phyloP scores from a whole-genome alignment of 371 early-diverging fungal genomes.

The Amoeboaphelidium protococcarum region DNA sequence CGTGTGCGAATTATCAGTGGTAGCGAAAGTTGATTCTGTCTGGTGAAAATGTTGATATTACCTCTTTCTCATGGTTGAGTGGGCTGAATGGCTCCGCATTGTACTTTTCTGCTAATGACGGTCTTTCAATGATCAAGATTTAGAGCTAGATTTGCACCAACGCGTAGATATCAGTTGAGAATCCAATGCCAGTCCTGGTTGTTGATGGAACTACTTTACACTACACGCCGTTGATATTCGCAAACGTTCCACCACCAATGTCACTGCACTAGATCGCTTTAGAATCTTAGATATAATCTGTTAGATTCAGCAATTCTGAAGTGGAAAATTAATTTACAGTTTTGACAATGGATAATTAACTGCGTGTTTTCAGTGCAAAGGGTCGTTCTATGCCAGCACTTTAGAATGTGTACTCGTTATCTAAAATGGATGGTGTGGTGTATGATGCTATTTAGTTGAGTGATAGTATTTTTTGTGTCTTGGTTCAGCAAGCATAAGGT shows the following conservation, averaged over 20 bases:
- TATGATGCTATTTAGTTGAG: constrained; percentile 1
- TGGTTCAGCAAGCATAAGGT: constrained; percentile 21
- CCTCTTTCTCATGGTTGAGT: too few species aligned
- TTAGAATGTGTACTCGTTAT: background rate
- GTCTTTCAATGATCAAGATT: too few species aligned
- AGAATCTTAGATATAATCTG: constrained; percentile 29
- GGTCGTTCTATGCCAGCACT: background rate
- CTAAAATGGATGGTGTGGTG: background rate
- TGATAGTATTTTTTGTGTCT: constrained; percentile 33
- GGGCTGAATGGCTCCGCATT: too few species aligned
- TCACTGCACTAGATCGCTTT: constrained; percentile 18
- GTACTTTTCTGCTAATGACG: too few species aligned
- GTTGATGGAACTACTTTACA: too few species aligned
- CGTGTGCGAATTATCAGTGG: too few species aligned
- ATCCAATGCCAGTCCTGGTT: too few species aligned
- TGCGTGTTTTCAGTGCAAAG: constrained; percentile 11
- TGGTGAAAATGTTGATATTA: too few species aligned
- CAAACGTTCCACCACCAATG: constrained; percentile 92
- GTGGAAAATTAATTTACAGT: constrained; percentile 38
- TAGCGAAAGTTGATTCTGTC: too few species aligned
- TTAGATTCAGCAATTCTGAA: constrained; percentile 5
- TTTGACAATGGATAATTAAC: constrained; percentile 19
- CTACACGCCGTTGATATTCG: constrained; percentile 62
- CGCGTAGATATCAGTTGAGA: too few species aligned
- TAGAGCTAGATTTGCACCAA: too few species aligned